Conservation (phyloP, 495 filamentous ascomycete genomes). For the Neurospora cerealis region DNA sequence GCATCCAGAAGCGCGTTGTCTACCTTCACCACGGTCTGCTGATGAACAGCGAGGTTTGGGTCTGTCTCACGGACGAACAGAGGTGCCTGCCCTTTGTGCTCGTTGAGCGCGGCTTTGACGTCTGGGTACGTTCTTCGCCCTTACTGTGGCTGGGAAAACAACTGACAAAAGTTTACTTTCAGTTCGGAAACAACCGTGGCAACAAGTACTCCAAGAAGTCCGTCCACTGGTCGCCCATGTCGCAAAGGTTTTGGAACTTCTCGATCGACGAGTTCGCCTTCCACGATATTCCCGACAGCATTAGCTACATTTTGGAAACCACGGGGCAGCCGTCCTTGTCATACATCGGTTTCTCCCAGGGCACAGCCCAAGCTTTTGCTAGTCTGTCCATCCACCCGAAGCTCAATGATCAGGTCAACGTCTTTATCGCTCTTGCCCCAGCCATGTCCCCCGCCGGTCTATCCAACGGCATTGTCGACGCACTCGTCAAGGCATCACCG, state of each 20-base stretch:
- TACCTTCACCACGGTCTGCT: constrained; percentile 94
- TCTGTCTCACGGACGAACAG: constrained; percentile 79
- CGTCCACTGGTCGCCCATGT: constrained; percentile 57
- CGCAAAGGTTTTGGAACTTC: constrained; percentile 86
- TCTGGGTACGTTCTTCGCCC: constrained; percentile 57
- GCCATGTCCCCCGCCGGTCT: constrained; percentile 95
- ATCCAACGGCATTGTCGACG: constrained; percentile 77
- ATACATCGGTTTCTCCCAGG: constrained; percentile 95
- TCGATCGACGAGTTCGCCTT: constrained; percentile 98
- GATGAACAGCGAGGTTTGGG: constrained; percentile 99
- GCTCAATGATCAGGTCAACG: constrained; percentile 86
- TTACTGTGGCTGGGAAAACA: background rate
- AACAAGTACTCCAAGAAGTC: constrained; percentile 99
- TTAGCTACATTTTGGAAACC: constrained; percentile 78
- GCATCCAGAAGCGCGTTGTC: constrained; percentile 72
- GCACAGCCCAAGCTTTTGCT: constrained; percentile 93
- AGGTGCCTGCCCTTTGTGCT: constrained; percentile 79
- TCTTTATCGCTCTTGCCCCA: constrained; percentile 94
- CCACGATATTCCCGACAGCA: constrained; percentile 91
- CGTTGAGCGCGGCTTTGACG: constrained; percentile 89
- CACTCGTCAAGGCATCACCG: constrained; percentile 87
- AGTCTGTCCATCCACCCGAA: constrained; percentile 87
- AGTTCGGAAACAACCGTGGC: constrained; percentile 92
- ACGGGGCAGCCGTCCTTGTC: constrained; percentile 78
- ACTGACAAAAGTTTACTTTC: background rate